These are phyloP conservation scores for Calonectria pseudoturangicola DNA, from an alignment of 2,329 filamentous ascomycete species.

Conservation along the genomic window DNA sequence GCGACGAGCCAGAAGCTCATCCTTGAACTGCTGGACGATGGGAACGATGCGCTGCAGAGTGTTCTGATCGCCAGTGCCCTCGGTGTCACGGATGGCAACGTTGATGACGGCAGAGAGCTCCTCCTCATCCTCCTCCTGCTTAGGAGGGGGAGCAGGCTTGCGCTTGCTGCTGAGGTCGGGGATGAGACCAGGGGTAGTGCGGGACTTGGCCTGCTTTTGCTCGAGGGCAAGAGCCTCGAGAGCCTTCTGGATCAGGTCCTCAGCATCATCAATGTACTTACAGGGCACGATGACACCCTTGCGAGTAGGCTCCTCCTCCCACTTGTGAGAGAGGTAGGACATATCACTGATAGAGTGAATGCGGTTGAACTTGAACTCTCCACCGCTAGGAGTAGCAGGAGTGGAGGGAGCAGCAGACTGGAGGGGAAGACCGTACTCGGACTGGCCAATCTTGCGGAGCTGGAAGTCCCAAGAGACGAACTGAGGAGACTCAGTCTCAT, in stretches of 20 bases:
- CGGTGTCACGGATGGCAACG: slow-evolving; percentile 91
- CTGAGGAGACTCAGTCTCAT: slow-evolving; percentile 79
- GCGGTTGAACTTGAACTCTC: slow-evolving; percentile 81
- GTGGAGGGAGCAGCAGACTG: slow-evolving; percentile 88
- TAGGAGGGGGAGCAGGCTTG: slow-evolving; percentile 63
- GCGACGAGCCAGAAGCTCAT: slow-evolving; percentile 86
- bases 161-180: slow-evolving; percentile 85
- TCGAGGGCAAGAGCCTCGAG: slow-evolving; percentile 85
- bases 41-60: slow-evolving; percentile 84
- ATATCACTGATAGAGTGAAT: slow-evolving; percentile 98
- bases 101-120: slow-evolving; percentile 95
- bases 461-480: slow-evolving; percentile 98
- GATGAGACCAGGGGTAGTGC: slow-evolving; percentile 75
- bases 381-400: slow-evolving; percentile 82
- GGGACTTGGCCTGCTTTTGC: slow-evolving; percentile 73
- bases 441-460: slow-evolving; percentile 92
- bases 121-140: slow-evolving; percentile 63
- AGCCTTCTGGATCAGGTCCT: slow-evolving; percentile 89
- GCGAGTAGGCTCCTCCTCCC: slow-evolving; percentile 84
- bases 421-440: slow-evolving; percentile 89
- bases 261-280: slow-evolving; percentile 93
- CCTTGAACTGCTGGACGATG: slow-evolving; percentile 87
- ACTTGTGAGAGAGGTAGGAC: slow-evolving; percentile 87
- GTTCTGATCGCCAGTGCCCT: slow-evolving; percentile 88
- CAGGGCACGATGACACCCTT: slow-evolving; percentile 97